These are phyloP conservation scores for Gossypium laxum DNA, from an alignment of 441 rosid genomes.

Conservation along the genomic window DNA sequence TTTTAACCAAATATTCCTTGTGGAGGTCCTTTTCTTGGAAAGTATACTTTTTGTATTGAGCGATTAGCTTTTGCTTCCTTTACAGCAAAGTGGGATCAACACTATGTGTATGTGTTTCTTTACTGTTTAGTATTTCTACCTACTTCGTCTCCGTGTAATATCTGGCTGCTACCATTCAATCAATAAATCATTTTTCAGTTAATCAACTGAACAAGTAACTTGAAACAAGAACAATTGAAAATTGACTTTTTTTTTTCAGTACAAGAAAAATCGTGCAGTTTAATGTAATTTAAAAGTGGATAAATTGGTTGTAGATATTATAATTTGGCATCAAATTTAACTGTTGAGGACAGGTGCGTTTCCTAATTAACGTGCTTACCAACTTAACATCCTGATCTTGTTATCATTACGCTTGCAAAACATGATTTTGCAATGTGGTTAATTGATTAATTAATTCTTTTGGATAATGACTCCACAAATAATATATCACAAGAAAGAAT, in stretches of 20 bases:
- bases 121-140: neutral
- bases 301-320: neutral
- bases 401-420: neutral
- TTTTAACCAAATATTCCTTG: neutral
- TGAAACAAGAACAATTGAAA: neutral
- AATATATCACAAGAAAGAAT: neutral
- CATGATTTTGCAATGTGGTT: neutral
- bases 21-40: constrained; percentile 21
- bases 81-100: constrained; percentile 18
- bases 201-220: neutral
- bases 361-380: neutral
- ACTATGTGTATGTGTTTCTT: neutral
- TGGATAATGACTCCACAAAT: neutral
- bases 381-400: neutral
- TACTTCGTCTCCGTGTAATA: neutral
- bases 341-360: neutral
- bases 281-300: neutral
- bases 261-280: too few relatives aligned
- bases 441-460: neutral
- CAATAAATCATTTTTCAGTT: neutral
- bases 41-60: neutral
- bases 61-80: neutral
- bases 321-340: neutral
- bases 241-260: too few relatives aligned
- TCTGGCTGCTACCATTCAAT: neutral